phyloP scores from a whole-genome alignment of 2,329 filamentous ascomycete species.

The Fusarium redolens region DNA sequence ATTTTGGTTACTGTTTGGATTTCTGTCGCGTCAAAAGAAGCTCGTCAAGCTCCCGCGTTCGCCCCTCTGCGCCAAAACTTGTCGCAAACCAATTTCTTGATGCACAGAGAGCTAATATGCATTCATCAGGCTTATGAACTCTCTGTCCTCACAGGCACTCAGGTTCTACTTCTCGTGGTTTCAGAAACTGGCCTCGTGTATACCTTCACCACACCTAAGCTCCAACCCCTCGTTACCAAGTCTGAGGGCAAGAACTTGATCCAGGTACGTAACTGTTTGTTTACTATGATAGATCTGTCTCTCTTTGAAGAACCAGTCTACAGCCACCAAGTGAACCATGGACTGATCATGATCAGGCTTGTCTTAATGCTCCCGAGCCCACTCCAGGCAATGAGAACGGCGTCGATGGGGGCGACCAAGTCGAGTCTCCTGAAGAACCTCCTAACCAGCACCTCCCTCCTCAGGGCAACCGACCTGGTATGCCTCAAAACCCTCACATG shows the following conservation, averaged over 20 bases:
- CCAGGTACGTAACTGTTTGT: conserved; percentile 72
- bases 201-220: conserved; percentile 97
- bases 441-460: conserved; percentile 79
- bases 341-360: conserved; percentile 72
- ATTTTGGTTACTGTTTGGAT: background rate
- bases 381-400: conserved; percentile 83
- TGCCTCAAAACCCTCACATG: conserved; percentile 73
- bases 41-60: conserved; percentile 4
- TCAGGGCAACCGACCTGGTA: conserved; percentile 67
- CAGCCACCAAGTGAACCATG: background rate
- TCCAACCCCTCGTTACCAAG: conserved; percentile 97
- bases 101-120: conserved; percentile 33
- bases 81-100: background rate
- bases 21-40: conserved; percentile 21
- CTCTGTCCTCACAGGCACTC: conserved; percentile 96
- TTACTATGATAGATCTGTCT: background rate
- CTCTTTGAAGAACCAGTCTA: background rate
- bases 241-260: conserved; percentile 99
- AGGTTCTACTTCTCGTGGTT: conserved; percentile 95
- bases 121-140: conserved; percentile 87
- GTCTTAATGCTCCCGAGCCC: conserved; percentile 95
- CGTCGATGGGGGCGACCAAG: conserved; percentile 78
- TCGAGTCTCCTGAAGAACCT: conserved; percentile 93
- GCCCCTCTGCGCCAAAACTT: background rate
- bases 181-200: conserved; percentile 98